Conservation (phyloP, 345 rosid genomes). For the Turnera subulata region DNA sequence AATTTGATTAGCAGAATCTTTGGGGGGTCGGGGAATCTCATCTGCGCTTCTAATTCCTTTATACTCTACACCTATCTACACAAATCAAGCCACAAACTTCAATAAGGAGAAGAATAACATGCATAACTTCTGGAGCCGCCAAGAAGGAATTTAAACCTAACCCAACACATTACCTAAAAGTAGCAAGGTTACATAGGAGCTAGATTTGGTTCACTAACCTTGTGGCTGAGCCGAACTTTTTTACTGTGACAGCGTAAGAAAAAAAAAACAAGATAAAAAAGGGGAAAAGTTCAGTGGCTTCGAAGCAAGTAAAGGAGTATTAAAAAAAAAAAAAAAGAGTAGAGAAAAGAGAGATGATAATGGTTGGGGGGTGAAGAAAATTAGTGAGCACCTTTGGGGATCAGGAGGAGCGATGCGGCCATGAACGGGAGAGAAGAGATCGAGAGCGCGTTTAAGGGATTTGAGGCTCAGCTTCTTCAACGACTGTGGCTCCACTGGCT, state of each 20-base stretch:
- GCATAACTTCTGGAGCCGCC: no score
- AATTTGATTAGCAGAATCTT: slow-evolving; percentile 28
- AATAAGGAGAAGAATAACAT: not conserved
- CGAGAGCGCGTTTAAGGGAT: slow-evolving; percentile 80
- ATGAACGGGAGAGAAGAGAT: slow-evolving; percentile 79
- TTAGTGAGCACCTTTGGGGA: slow-evolving; percentile 52
- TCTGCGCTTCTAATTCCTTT: slow-evolving; percentile 46
- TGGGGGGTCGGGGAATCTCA: slow-evolving; percentile 42
- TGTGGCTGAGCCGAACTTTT: slow-evolving; percentile 74
- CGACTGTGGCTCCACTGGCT: slow-evolving; percentile 86
- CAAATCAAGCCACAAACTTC: not conserved
- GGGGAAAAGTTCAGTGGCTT: not conserved
- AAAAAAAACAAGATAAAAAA: slow-evolving; percentile 5
- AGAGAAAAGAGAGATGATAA: not conserved
- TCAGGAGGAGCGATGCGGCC: slow-evolving; percentile 74
- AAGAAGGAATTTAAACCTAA: not conserved
- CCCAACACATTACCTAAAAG: slow-evolving; percentile 11
- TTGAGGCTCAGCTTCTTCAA: slow-evolving; percentile 83
- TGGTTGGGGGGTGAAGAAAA: not conserved
- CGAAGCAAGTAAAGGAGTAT: no score
- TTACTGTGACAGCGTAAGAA: slow-evolving; percentile 45
- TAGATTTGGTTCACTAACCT: slow-evolving; percentile 44
- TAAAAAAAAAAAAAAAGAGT: slow-evolving; percentile 3
- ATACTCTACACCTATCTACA: slow-evolving; percentile 53
- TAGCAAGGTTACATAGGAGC: not conserved